Base-by-base conservation (phyloP, 768 basidiomycete genomes). In the Leccinum boreale region DNA sequence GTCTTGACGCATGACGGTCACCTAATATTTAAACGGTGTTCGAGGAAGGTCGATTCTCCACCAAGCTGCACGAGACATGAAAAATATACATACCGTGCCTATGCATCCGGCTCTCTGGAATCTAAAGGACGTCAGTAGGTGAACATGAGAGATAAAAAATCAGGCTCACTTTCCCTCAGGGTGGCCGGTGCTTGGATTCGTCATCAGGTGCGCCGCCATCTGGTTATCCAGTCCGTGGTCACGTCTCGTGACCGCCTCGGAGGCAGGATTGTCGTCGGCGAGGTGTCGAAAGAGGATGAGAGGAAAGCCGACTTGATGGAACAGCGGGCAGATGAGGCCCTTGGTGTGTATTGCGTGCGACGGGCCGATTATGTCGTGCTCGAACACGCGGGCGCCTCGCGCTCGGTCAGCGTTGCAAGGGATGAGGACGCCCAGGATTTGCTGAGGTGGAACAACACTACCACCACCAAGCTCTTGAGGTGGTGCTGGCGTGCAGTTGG, bases 221-320 rank as follows among this genome's bases (percentile, higher is more conserved):
- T 73, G 72, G 35, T 73, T 73, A 55, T 73, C 72, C 12, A 70
- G 55, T 11, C 62, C 65, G 1, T 53, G 57, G 26, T 67, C 62
- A 26, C 65, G 67, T 15, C 19, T 29, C 67, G 63, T 70, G 14
- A 42, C 57, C 3, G 54, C 26, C 6, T 36, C 1, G 68, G 67
- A 33, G 35, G 35, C 35, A 36, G 35, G 35, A 17, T 36, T 36
- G 3, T 69, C 58, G 19, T 58, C 57, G 9, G 44, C 15, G 21
- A 63, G 42, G 29, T 73, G 71, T 44, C 70, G 71, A 50, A 64
- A 69, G 24, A 71, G 58, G 12, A 70, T 21, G 52, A 73, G 63
- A 0, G 72, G 69, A 14, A 73, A 62, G 12, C 70, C 70, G 17
- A 71, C 63, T 60, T 66, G 58, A 14, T 59, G 57, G 12, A 67